Percentiles rank a stretch among this genome's conserved stretches.
Conservation (phyloP, 2,329 filamentous ascomycete species). For the Coleophoma eucalyptorum region DNA sequence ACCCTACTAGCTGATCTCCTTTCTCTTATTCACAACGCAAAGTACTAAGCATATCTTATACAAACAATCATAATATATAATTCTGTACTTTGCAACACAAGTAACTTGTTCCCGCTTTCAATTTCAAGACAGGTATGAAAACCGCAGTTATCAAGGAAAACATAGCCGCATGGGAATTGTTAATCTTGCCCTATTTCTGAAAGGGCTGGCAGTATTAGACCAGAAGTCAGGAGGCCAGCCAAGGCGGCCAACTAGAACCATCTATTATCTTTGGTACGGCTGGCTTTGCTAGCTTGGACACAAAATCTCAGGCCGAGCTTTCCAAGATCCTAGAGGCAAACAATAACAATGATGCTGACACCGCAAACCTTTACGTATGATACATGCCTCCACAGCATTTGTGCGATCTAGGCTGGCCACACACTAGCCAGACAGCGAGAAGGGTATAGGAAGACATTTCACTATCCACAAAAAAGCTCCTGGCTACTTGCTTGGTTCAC, state of each 20-base stretch:
- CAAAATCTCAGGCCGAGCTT: constrained; percentile 1
- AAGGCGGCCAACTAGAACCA: no score
- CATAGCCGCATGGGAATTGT: background rate
- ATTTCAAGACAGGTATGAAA: no score
- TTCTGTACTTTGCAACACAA: no score
- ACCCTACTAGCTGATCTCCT: no score
- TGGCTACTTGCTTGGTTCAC: constrained; percentile 10
- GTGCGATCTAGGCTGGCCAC: background rate
- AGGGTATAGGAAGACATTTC: constrained; percentile 16
- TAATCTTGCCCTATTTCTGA: background rate
- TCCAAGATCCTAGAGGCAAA: constrained; percentile 14
- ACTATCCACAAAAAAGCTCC: constrained; percentile 23
- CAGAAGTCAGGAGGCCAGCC: background rate
- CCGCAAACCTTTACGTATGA: constrained; percentile 17
- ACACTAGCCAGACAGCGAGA: constrained; percentile 17
- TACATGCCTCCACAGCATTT: background rate
- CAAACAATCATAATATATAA: no score
- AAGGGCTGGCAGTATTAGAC: background rate
- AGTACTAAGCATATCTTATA: no score
- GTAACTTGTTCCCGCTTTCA: no score
- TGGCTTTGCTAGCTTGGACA: background rate
- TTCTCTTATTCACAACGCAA: no score
- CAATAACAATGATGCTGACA: constrained; percentile 19
- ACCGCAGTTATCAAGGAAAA: no score
- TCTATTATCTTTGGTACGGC: constrained; percentile 14